These are phyloP conservation scores for Primulina huaijiensis DNA, from an alignment of 257 asterid species.

Conservation along the genomic window DNA sequence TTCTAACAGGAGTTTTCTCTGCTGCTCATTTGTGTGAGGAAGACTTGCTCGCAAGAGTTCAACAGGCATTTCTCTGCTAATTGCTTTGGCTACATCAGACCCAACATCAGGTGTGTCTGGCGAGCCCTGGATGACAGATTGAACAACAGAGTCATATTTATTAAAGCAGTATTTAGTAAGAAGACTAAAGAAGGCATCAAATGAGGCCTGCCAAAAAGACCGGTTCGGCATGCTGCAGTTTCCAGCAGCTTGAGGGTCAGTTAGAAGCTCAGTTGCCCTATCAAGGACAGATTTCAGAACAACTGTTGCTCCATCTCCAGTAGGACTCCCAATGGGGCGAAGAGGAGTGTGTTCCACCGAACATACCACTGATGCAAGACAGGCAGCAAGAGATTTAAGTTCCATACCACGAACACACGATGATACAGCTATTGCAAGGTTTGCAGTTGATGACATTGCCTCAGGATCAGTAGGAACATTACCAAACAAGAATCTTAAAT, in stretches of 20 bases:
- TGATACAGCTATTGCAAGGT: constrained; percentile 47
- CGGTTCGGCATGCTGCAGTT: constrained; percentile 49
- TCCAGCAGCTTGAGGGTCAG: constrained; percentile 49
- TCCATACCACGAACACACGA: constrained; percentile 47
- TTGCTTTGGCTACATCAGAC: constrained; percentile 54
- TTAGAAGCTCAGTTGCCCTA: constrained; percentile 65
- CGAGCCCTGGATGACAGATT: constrained; percentile 45
- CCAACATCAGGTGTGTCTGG: constrained; percentile 36
- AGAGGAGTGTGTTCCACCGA: constrained; percentile 70
- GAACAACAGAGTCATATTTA: constrained; percentile 58
- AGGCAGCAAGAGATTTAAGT: constrained; percentile 63
- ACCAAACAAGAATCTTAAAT: constrained; percentile 71
- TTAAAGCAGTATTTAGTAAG: constrained; percentile 66
- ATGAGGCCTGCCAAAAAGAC: constrained; percentile 79
- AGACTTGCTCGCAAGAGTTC: constrained; percentile 73
- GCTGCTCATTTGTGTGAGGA: constrained; percentile 73
- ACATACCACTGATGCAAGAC: constrained; percentile 82
- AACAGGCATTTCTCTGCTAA: constrained; percentile 65
- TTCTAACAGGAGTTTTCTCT: constrained; percentile 52
- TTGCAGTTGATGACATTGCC: constrained; percentile 31
- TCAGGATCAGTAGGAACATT: constrained; percentile 41
- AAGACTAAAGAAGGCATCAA: constrained; percentile 63
- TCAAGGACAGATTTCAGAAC: constrained; percentile 66
- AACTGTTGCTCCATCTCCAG: constrained; percentile 75
- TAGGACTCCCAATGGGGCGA: constrained; percentile 60